Evolutionary conservation across 345 rosid genomes (phyloP), one percentile per base, ranked within the genome.

Genomic region (Eucalyptus sideroxylon): DNA sequence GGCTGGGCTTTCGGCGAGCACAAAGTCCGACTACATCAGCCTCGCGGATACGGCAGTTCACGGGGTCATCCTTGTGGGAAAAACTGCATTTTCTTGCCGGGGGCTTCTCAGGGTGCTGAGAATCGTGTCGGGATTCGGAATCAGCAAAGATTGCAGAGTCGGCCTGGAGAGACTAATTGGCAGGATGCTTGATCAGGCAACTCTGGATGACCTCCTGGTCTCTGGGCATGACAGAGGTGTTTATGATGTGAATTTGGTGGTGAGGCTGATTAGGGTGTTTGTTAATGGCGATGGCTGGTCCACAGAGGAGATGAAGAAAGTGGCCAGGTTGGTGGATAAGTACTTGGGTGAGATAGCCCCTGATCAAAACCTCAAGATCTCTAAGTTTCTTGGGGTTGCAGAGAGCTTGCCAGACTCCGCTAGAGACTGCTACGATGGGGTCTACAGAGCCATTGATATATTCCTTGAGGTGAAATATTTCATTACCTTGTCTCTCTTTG

Each of bases 391-490:
- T 67, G 92, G 93, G 30, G 96, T 95, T 91, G 96, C 95, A 37
- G 96, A 95, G 93, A 94, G 95, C 91, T 93, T 96, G 89, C 99
- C 99, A 27, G 96, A 94, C 90, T 89, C 94, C 85, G 96, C 96
- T 24, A 93, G 97, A 91, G 96, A 96, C 90, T 93, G 95, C 93
- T 95, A 93, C 88, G 98, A 96, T 93, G 98, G 96, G 62, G 94
- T 97, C 91, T 96, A 95, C 94, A 93, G 92, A 93, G 96, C 98
- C 87, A 94, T 97, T 89, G 98, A 97, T 86, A 94, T 95, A 91
- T 97, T 93, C 92, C 96, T 96, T 40, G 93, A 95, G 97, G 99
- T 95, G 40, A 88, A 50, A 37, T 56, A 27, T 40, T 19, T 17
- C 37, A 9, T 88, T 82, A 17, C 44, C 50, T 88, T 47, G 49